A percentile compares a stretch with the other conserved stretches of the same genome.
Conservation (phyloP, 1,139 yeast genomes). For the Taphrina populina region DNA sequence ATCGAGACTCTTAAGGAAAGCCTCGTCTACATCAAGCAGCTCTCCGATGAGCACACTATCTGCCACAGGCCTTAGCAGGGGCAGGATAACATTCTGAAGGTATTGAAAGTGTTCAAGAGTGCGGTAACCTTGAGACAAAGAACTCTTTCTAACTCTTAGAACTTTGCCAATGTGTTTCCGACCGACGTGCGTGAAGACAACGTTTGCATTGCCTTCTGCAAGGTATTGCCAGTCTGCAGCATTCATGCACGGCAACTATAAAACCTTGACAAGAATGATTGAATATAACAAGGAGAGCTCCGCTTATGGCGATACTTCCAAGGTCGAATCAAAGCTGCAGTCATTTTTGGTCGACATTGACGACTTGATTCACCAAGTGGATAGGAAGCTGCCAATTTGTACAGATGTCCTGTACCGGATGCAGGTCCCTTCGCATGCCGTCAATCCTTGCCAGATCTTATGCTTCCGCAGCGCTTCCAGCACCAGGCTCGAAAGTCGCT, state of each 20-base stretch:
- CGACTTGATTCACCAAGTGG: too few relatives aligned
- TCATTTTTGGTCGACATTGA: too few relatives aligned
- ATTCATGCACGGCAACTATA: not conserved
- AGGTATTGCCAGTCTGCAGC: constrained; percentile 14
- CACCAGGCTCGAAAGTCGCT: too few relatives aligned
- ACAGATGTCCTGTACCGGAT: too few relatives aligned
- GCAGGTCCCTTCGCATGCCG: too few relatives aligned
- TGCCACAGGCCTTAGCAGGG: not conserved
- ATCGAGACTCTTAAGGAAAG: not conserved
- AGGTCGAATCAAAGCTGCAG: too few relatives aligned
- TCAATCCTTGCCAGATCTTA: too few relatives aligned
- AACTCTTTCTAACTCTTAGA: constrained; percentile 17
- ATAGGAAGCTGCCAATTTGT: too few relatives aligned
- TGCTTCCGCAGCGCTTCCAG: too few relatives aligned
- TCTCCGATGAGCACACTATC: not conserved
- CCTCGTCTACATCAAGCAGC: not conserved
- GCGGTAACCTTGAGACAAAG: not conserved
- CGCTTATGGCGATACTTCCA: too few relatives aligned
- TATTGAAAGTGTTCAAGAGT: not conserved
- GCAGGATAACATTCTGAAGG: not conserved
- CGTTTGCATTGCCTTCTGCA: constrained; percentile 30
- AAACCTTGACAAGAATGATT: too few relatives aligned
- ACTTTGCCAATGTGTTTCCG: not conserved
- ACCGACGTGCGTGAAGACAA: constrained; percentile 5
- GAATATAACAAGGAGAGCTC: too few relatives aligned